Base-by-base conservation (phyloP, 495 filamentous ascomycete species). In the Penicillium coffeae region DNA sequence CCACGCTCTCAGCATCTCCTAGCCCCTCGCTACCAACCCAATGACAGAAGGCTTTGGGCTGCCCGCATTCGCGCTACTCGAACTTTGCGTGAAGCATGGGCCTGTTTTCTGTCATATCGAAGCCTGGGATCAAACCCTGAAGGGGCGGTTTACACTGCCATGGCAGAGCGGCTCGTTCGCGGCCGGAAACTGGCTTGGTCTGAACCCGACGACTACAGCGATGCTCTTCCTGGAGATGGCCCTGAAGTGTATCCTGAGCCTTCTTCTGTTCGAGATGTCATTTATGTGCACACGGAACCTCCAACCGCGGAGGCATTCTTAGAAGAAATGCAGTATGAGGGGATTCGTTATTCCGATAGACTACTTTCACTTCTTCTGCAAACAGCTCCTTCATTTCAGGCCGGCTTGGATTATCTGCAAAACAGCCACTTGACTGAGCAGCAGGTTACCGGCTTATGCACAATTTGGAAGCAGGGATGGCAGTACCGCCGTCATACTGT, bases 21-120 rank as follows among this genome's bases (percentile, higher is more conserved):
- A 35, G 13, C 32, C 55, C 14, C 6, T 32, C 7, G 1, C 1
- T 3, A 30, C 5, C 20, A 30, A 8, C 45, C 44, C 3, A 41
- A 59, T 15, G 47, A 68, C 34, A 42, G 49, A 0, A 33, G 54
- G 15, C 52, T 79, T 2, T 89, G 85, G 85, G 74, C 69, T 22
- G 81, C 78, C 9, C 75, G 85, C 8, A 78, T 88, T 32, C 66
- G 73, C 22, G 75, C 85, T 9, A 89, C 86, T 6, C 71, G 86
- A 15, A 89, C 86, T 2, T 60, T 81, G 16, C 74, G 83, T 32
- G 86, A 89, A 67, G 86, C 85, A 9, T 89, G 86, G 86, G 78
- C 76, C 13, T 80, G 79, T 47, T 89, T 88, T 58, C 56, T 83
- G 8, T 72, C 78, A 0, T 82, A 71, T 38, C 70, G 78, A 51